phyloP scores from a whole-genome alignment of 2,329 filamentous ascomycete species.

The Microcyclospora tardicrescens region DNA sequence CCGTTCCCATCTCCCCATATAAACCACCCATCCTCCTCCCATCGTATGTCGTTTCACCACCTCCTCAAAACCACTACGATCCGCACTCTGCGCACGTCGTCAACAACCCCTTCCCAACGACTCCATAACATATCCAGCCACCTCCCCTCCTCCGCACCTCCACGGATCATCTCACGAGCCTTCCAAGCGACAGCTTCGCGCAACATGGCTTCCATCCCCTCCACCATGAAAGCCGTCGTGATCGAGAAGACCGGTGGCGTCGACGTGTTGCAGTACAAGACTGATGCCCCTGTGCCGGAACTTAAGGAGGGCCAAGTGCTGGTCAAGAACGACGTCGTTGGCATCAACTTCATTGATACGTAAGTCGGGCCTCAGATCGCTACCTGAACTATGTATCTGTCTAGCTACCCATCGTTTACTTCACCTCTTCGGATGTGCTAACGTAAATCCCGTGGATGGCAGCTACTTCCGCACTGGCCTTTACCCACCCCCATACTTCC shows the following conservation, averaged over 20 bases:
- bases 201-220: constrained; percentile 41
- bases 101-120: background rate
- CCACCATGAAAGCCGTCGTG: constrained; percentile 60
- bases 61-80: background rate
- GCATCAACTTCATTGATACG: constrained; percentile 84
- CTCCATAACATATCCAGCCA: constrained; percentile 11
- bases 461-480: constrained; percentile 77
- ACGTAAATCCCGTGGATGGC: background rate
- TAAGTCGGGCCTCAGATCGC: constrained; percentile 21
- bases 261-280: constrained; percentile 59
- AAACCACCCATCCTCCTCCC: background rate
- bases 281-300: constrained; percentile 57
- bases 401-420: background rate
- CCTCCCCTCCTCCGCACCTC: constrained; percentile 2
- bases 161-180: too few relatives aligned
- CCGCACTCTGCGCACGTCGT: constrained; percentile 3
- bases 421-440: background rate
- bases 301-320: constrained; percentile 59
- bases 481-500: constrained; percentile 56
- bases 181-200: too few relatives aligned
- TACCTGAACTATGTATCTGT: background rate
- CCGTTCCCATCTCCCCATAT: too few relatives aligned
- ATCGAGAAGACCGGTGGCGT: constrained; percentile 59
- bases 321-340: constrained; percentile 66
- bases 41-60: constrained; percentile 3